A percentile compares a stretch with the other conserved stretches of the same genome.
These are phyloP conservation scores for Pontederia paniculata DNA, from an alignment of 176 grass and related monocot species.

Conservation along the genomic window DNA sequence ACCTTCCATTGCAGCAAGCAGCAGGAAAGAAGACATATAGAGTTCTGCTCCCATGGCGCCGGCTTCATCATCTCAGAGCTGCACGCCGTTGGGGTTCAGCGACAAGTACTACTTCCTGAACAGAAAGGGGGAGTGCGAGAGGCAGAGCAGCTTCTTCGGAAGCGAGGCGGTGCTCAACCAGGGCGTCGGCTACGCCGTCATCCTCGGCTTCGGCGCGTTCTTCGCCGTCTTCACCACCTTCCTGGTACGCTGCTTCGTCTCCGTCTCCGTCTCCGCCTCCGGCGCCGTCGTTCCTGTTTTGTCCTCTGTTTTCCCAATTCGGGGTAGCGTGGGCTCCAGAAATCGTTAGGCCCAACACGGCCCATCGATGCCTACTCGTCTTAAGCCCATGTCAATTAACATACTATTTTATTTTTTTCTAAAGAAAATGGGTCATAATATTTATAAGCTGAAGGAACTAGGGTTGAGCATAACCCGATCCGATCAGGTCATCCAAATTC, in stretches of 20 bases:
- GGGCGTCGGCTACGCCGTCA: conserved; percentile 56
- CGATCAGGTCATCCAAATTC: no score
- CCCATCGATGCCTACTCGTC: no score
- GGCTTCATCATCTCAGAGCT: conserved; percentile 24
- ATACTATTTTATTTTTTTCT: no score
- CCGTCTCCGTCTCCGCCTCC: no score
- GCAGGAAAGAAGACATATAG: no score
- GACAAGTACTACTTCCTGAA: conserved; percentile 55
- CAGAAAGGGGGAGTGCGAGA: conserved; percentile 36
- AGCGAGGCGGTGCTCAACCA: conserved; percentile 43
- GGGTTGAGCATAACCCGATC: no score
- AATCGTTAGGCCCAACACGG: no score
- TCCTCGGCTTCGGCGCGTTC: conserved; percentile 77
- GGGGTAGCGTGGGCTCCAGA: neutral
- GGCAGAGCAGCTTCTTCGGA: conserved; percentile 48
- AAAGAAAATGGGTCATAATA: no score
- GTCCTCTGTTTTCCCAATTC: neutral
- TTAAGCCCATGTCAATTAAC: no score
- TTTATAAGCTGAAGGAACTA: no score
- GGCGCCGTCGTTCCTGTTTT: neutral
- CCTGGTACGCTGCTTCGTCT: conserved; percentile 15
- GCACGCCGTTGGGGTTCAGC: conserved; percentile 39
- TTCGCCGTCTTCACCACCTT: conserved; percentile 57
- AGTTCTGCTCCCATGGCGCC: no score
- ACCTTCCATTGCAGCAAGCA: no score